These are phyloP conservation scores for Alisma plantagoaquatica DNA, from an alignment of 106 monocot species.

Conservation along the genomic window DNA sequence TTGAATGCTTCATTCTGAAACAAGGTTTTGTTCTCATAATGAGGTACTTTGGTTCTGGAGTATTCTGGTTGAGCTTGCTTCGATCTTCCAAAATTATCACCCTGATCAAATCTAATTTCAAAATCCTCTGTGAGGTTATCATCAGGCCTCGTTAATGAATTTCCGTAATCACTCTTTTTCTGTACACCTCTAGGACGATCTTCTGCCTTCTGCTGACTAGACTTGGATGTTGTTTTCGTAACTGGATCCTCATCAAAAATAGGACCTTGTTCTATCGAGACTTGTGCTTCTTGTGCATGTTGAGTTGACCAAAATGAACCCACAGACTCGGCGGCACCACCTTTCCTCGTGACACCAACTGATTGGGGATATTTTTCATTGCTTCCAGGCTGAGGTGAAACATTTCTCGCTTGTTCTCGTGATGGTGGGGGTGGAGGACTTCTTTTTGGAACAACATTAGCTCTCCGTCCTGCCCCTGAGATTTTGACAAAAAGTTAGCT, in stretches of 20 bases:
- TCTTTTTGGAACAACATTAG: constrained; percentile 29
- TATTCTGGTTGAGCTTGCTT: constrained; percentile 16
- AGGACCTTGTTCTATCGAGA: constrained; percentile 26
- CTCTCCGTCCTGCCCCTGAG: constrained; percentile 34
- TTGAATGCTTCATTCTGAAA: constrained; percentile 46
- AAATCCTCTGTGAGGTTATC: constrained; percentile 38
- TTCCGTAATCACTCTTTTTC: constrained; percentile 6
- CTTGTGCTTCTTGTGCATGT: constrained; percentile 35
- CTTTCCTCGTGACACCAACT: constrained; percentile 17
- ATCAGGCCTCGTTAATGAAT: constrained; percentile 15
- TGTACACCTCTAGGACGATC: neutral
- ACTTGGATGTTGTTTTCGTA: constrained; percentile 14
- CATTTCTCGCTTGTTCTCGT: constrained; percentile 22
- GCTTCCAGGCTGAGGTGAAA: constrained; percentile 15
- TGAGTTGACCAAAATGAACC: constrained; percentile 93
- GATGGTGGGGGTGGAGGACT: constrained; percentile 59
- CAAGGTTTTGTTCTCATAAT: constrained; percentile 14
- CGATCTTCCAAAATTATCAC: constrained; percentile 19
- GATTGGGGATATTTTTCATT: constrained; percentile 18
- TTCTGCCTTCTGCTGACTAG: constrained; percentile 14
- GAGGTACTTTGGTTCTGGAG: constrained; percentile 21
- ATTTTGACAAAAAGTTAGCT: neutral
- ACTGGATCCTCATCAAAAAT: constrained; percentile 47
- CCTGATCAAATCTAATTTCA: constrained; percentile 56
- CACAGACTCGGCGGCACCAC: constrained; percentile 14